Percentiles rank a stretch among this genome's conserved stretches.
Conservation (phyloP, 106 monocot genomes). For the Cymbidium sinense region DNA sequence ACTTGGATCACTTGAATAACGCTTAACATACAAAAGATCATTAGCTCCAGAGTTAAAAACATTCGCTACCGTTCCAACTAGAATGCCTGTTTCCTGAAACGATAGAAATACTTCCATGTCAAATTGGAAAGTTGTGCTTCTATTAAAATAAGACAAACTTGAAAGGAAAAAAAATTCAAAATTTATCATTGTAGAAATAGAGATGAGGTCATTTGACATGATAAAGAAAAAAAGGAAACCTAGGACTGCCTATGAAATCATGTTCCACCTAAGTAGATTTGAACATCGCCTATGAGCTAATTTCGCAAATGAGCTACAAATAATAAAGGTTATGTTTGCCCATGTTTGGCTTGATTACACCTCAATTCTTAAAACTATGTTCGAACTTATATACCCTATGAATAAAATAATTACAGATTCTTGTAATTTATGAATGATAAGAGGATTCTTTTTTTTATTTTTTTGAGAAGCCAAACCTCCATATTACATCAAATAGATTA, state of each 20-base stretch:
- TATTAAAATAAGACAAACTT: conserved; percentile 6
- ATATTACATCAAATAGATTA: background rate
- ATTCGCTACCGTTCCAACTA: conserved; percentile 61
- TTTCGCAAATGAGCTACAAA: background rate
- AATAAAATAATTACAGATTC: background rate
- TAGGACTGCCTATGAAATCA: background rate
- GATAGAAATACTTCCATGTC: background rate
- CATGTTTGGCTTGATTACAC: background rate
- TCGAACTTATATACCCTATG: background rate
- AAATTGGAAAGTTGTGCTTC: background rate
- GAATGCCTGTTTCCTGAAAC: conserved; percentile 60
- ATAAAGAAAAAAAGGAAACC: background rate
- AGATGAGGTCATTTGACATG: background rate
- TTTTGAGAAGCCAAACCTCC: background rate
- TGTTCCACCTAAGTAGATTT: background rate
- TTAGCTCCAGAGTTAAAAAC: conserved; percentile 69
- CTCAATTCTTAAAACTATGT: background rate
- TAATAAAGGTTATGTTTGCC: background rate
- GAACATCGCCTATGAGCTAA: background rate
- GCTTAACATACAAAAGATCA: conserved; percentile 75
- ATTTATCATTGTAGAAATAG: background rate
- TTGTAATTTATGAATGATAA: background rate
- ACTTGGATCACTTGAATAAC: conserved; percentile 16
- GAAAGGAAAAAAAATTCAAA: background rate
- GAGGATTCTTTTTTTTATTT: background rate